Base-by-base conservation (phyloP, 2,329 filamentous ascomycete species). In the Lecanicillium sp. region DNA sequence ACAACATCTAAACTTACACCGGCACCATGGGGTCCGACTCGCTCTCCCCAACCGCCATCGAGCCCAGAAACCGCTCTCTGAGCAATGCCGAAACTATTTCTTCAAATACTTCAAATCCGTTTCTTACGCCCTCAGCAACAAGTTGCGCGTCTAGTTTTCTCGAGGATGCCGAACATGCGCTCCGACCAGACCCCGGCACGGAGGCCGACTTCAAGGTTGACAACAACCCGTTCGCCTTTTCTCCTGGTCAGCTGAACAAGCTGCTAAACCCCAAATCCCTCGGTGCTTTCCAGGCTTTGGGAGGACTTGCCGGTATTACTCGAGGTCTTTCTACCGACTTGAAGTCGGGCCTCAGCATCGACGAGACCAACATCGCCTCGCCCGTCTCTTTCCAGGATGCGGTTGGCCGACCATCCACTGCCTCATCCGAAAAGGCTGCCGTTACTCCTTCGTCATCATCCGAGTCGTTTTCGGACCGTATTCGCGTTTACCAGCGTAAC, bases 231-330 rank as follows among this genome's bases (percentile, higher is more conserved):
- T 87, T 88, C 49, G 83, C 80, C 7, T 87, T 81, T 50, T 73
- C 78, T 0, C 80, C 80, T 1, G 83, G 83, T 5, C 82, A 86
- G 46, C 61, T 88, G 50, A 78, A 76, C 45, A 90, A 90, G 61
- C 63, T 92, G 6, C 67, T 88, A 37, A 89, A 89, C 46, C 85
- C 85, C 1, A 92, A 92, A 61, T 88, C 73, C 49, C 65, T 85
- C 43, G 68, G 75, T 18, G 85, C 84, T 4, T 87, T 89, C 45
- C 78, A 83, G 48, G 83, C 83, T 5, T 59, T 92, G 3, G 85
- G 85, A 39, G 85, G 85, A 35, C 56, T 90, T 5, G 64, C 63
- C 8, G 85, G 85, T 3, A 55, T 92, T 15, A 83, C 86, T 51
- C 85, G 80, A 52, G 85, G 85, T 1, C 56, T 92, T 9, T 69